Evolutionary conservation across 2,329 filamentous ascomycete species (phyloP).

Genomic region (Talaromyces verruculosus): DNA sequence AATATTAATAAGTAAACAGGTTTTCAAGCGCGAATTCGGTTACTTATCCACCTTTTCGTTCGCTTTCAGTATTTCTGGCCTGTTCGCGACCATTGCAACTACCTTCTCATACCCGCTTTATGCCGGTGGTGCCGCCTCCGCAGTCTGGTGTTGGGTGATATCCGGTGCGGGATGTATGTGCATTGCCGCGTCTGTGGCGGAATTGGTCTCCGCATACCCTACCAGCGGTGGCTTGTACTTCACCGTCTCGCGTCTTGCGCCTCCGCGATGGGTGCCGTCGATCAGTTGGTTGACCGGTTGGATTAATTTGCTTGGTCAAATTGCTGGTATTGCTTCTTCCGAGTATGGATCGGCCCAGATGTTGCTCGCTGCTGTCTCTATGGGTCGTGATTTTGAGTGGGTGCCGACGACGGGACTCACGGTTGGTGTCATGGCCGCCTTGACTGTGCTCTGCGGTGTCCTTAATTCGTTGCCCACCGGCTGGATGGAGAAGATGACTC

Average conservation of each 20-base stretch:
- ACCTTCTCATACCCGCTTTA: constrained; percentile 56
- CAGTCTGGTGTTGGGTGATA: constrained; percentile 61
- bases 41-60: constrained; percentile 62
- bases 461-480: constrained; percentile 59
- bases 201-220: constrained; percentile 59
- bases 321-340: constrained; percentile 56
- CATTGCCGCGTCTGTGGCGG: constrained; percentile 55
- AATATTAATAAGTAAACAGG: constrained; percentile 32
- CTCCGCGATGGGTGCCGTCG: constrained; percentile 49
- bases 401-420: constrained; percentile 48
- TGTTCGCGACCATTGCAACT: constrained; percentile 58
- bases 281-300: constrained; percentile 55
- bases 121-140: constrained; percentile 52
- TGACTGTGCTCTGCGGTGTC: constrained; percentile 53
- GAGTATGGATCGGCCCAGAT: constrained; percentile 60
- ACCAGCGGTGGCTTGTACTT: constrained; percentile 59
- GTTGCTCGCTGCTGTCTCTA: constrained; percentile 40
- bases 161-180: constrained; percentile 58
- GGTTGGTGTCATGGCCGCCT: constrained; percentile 57
- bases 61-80: constrained; percentile 57
- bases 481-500: constrained; percentile 59
- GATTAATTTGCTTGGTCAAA: constrained; percentile 55
- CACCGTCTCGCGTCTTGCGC: constrained; percentile 56
- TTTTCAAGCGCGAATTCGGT: constrained; percentile 61
- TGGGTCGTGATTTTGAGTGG: constrained; percentile 41